These are phyloP conservation scores for Panicum hallii DNA, from an alignment of 202 grass and related monocot genomes.

Conservation along the genomic window DNA sequence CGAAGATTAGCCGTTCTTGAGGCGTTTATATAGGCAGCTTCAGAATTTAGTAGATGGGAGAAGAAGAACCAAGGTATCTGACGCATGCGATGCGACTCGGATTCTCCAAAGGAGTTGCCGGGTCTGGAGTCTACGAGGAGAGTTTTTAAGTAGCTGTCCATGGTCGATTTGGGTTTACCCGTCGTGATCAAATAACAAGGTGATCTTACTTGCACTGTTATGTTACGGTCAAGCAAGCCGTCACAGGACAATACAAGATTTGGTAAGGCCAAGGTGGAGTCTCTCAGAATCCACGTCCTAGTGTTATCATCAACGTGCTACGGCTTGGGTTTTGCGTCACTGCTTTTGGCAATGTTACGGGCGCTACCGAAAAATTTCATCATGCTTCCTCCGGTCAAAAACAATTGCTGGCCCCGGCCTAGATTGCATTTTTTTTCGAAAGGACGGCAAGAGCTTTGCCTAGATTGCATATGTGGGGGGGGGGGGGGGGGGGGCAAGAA, in stretches of 20 bases:
- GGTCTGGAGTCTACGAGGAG: not conserved
- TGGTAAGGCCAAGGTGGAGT: not conserved
- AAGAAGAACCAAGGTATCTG: not conserved
- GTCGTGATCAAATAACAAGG: not conserved
- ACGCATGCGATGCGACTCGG: not conserved
- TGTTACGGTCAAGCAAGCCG: not conserved
- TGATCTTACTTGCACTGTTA: not conserved
- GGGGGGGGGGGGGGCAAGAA: too few relatives aligned
- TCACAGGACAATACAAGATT: not conserved
- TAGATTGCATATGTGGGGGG: too few relatives aligned
- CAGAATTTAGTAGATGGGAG: too few relatives aligned
- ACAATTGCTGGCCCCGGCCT: too few relatives aligned
- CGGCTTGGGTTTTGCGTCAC: too few relatives aligned
- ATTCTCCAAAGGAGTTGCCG: not conserved
- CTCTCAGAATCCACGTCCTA: constrained; percentile 4
- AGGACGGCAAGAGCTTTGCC: too few relatives aligned
- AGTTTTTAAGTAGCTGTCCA: not conserved
- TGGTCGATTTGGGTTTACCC: constrained; percentile 2
- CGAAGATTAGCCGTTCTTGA: not conserved
- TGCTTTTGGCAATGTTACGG: not conserved
- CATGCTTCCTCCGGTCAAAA: too few relatives aligned
- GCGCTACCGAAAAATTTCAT: not conserved
- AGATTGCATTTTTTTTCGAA: too few relatives aligned
- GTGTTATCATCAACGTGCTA: too few relatives aligned
- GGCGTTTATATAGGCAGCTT: not conserved